phyloP scores from a whole-genome alignment of 1,139 yeast genomes.

The Geotrichum klebahnii region DNA sequence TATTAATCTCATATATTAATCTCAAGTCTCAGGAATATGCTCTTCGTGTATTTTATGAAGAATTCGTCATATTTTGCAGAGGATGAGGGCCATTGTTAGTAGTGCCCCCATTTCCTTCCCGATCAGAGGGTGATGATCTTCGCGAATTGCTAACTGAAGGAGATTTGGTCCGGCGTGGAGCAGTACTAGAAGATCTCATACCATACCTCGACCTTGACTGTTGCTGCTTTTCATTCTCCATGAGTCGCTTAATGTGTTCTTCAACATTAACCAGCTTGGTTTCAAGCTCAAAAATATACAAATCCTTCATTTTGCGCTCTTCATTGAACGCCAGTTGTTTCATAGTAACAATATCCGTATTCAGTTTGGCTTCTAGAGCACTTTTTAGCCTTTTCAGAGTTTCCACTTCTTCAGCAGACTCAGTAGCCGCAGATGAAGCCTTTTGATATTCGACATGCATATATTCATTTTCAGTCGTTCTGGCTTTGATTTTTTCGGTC shows the following conservation, averaged over 20 bases:
- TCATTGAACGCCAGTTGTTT: conserved; percentile 33
- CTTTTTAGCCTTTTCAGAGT: conserved; percentile 39
- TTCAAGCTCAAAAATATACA: conserved; percentile 33
- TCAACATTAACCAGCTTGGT: conserved; percentile 33
- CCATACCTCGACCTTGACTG: conserved; percentile 36
- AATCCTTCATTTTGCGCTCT: conserved; percentile 34
- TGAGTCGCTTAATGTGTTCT: conserved; percentile 38
- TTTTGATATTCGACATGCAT: conserved; percentile 62
- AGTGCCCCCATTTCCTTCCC: conserved; percentile 6
- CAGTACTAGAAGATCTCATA: conserved; percentile 32
- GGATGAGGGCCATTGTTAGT: conserved; percentile 16
- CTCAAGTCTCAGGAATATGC: neutral
- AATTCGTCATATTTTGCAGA: conserved; percentile 20
- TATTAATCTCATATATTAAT: neutral
- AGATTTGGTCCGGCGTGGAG: conserved; percentile 32
- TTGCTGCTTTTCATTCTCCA: conserved; percentile 34
- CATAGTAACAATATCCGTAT: conserved; percentile 32
- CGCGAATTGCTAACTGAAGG: conserved; percentile 25
- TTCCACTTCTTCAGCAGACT: conserved; percentile 46
- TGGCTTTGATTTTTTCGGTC: conserved; percentile 42
- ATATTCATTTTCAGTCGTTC: conserved; percentile 56
- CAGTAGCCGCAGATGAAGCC: conserved; percentile 54
- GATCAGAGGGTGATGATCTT: conserved; percentile 13
- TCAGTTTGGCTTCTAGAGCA: conserved; percentile 35
- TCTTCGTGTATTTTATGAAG: neutral